Conservation (phyloP, 257 asterid genomes). For the Solanum neorickii region DNA sequence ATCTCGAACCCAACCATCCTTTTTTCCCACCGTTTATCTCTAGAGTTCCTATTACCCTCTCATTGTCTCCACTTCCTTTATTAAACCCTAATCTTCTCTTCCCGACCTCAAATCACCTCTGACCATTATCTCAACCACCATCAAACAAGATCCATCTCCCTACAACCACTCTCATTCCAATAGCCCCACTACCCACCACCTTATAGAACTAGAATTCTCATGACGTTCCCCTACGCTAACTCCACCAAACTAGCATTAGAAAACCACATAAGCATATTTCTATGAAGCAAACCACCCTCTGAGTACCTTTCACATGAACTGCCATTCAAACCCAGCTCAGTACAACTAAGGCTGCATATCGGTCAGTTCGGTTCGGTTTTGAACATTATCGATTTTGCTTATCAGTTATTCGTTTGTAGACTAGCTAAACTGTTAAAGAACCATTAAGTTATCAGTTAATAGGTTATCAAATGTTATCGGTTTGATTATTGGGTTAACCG, state of each 20-base stretch:
- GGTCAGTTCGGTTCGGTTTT: too few species aligned
- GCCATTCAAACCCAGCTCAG: accelerated
- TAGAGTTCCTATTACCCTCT: not conserved
- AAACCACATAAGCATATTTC: too few species aligned
- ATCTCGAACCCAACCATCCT: not conserved
- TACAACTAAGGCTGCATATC: too few species aligned
- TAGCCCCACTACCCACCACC: not conserved
- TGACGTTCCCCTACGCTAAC: not conserved
- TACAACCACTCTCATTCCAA: not conserved
- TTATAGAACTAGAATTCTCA: accelerated
- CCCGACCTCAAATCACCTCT: not conserved
- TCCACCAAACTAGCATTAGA: not conserved
- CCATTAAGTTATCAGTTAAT: too few species aligned
- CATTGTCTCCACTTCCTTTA: too few species aligned
- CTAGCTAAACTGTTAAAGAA: too few species aligned
- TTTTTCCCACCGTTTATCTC: not conserved
- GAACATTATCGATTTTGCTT: too few species aligned
- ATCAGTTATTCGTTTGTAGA: too few species aligned
- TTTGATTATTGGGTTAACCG: too few species aligned
- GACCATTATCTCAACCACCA: not conserved
- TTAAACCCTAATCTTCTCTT: too few species aligned
- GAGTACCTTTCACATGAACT: not conserved
- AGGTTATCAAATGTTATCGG: too few species aligned
- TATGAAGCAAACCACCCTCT: not conserved
- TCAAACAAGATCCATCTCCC: not conserved